phyloP scores from a whole-genome alignment of 1,284 basidiomycete species.

The Apiotrichum laibachii region DNA sequence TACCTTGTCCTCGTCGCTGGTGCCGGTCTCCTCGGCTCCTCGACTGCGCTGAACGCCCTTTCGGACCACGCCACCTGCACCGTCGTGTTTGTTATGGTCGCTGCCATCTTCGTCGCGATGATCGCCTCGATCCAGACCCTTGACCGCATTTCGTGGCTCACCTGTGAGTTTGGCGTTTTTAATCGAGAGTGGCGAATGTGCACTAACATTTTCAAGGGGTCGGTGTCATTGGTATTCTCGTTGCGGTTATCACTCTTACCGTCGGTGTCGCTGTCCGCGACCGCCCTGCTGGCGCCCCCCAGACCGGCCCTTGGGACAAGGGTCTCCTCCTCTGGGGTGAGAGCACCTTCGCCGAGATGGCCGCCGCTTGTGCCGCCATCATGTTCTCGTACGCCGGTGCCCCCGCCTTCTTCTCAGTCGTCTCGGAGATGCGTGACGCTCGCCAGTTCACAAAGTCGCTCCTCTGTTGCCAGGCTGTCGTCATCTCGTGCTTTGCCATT shows the following conservation, averaged over 20 bases:
- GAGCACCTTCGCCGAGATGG: constrained; percentile 31
- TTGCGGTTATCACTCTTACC: constrained; percentile 36
- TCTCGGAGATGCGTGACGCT: constrained; percentile 44
- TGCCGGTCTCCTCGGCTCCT: constrained; percentile 26
- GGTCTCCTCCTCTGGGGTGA: constrained; percentile 24
- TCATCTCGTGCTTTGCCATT: constrained; percentile 22
- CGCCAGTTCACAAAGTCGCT: constrained; percentile 30
- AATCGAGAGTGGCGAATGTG: too few species aligned
- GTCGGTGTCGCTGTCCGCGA: constrained; percentile 42
- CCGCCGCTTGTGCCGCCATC: constrained; percentile 35
- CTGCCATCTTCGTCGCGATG: constrained; percentile 27
- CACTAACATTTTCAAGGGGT: constrained; percentile 13
- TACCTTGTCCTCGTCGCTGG: constrained; percentile 26
- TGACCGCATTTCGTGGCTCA: constrained; percentile 36
- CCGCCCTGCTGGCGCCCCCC: constrained; percentile 43
- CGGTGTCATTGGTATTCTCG: constrained; percentile 31
- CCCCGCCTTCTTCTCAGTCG: constrained; percentile 36
- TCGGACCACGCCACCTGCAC: constrained; percentile 37
- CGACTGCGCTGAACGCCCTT: constrained; percentile 38
- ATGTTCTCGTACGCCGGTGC: constrained; percentile 37
- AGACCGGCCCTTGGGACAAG: constrained; percentile 34
- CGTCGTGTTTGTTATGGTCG: constrained; percentile 34
- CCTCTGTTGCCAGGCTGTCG: constrained; percentile 30
- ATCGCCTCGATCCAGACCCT: constrained; percentile 39
- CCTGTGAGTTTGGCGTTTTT: constrained; percentile 15